A percentile compares a stretch with the other conserved stretches of the same genome.
These are phyloP conservation scores for Buxus sempervirens DNA, from an alignment of 164 flowering plant genomes.

Conservation along the genomic window DNA sequence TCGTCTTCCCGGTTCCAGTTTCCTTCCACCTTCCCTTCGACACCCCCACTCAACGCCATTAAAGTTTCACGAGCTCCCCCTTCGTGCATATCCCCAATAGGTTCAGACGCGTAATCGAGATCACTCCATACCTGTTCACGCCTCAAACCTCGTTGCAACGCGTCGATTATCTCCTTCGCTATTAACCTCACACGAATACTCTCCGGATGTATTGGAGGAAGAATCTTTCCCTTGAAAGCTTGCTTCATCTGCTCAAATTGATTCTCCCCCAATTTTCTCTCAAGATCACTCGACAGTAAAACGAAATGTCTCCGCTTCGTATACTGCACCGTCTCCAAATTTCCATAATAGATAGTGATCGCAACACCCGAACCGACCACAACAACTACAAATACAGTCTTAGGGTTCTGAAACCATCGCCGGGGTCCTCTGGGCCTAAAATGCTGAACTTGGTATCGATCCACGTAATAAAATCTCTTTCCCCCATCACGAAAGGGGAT, in stretches of 20 bases:
- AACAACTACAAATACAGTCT: conserved; percentile 43
- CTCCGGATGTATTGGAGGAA: conserved; percentile 84
- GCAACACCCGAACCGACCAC: conserved; percentile 53
- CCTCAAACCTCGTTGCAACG: conserved; percentile 71
- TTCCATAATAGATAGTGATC: conserved; percentile 64
- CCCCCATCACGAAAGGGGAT: conserved; percentile 3
- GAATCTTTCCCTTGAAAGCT: conserved; percentile 58
- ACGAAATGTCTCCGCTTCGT: conserved; percentile 82
- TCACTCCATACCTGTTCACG: conserved; percentile 74
- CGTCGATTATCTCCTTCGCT: conserved; percentile 66
- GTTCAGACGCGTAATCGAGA: conserved; percentile 42
- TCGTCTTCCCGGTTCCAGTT: conserved; percentile 68
- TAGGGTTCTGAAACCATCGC: conserved; percentile 71
- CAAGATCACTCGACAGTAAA: conserved; percentile 51
- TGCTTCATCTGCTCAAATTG: conserved; percentile 56
- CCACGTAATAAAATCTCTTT: conserved; percentile 60
- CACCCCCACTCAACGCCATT: conserved; percentile 29
- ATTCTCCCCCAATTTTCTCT: conserved; percentile 63
- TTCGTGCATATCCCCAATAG: background rate
- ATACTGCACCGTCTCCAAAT: conserved; percentile 78
- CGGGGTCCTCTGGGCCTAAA: conserved; percentile 61
- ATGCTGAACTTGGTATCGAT: conserved; percentile 53
- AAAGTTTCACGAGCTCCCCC: conserved; percentile 24
- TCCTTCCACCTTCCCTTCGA: conserved; percentile 31
- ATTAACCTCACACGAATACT: conserved; percentile 77